Conservation (phyloP, 2,329 filamentous ascomycete genomes). For the Zymoseptoria brevis region DNA sequence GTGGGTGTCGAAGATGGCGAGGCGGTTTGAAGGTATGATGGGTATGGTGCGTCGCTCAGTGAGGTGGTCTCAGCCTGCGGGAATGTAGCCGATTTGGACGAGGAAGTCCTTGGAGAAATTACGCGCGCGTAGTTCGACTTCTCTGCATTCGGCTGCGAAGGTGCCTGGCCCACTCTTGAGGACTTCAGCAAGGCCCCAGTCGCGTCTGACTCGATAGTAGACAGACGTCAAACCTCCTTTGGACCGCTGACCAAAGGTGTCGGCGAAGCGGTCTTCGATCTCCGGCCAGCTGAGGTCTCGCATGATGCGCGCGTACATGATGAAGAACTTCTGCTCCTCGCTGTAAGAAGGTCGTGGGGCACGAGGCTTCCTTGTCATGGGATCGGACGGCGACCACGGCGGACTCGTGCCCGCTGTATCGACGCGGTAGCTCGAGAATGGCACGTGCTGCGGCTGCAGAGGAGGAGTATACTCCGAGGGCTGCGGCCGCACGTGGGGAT, state of each 20-base stretch:
- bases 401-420: background rate
- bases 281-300: constrained; percentile 24
- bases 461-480: background rate
- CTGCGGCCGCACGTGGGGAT: background rate
- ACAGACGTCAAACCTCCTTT: constrained; percentile 28
- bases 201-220: constrained; percentile 28
- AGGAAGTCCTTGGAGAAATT: constrained; percentile 26
- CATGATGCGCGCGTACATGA: constrained; percentile 25
- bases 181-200: constrained; percentile 28
- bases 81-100: constrained; percentile 23
- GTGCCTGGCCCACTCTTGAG: constrained; percentile 24
- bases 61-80: background rate
- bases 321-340: constrained; percentile 30
- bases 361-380: constrained; percentile 14
- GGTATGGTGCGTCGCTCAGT: background rate
- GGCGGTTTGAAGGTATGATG: background rate
- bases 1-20: background rate
- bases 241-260: constrained; percentile 20
- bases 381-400: background rate
- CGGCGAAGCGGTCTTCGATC: constrained; percentile 23
- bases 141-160: constrained; percentile 19
- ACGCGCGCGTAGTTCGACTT: constrained; percentile 20
- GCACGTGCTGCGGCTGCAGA: background rate
- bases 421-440: background rate
- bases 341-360: constrained; percentile 26